phyloP scores from a whole-genome alignment of 768 basidiomycete genomes.

The Austroboletus festivus region DNA sequence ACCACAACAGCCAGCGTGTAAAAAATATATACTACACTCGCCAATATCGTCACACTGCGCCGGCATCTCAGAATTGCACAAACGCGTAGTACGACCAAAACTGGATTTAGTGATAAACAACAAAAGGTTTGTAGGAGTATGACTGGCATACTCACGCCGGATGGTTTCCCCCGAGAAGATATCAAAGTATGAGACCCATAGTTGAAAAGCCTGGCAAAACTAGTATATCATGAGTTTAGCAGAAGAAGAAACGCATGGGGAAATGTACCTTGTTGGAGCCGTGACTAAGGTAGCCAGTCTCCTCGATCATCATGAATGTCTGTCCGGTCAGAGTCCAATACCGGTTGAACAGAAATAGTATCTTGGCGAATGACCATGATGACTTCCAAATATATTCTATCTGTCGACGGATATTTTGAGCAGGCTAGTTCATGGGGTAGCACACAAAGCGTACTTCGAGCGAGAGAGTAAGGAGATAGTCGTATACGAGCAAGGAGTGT shows the following conservation, averaged over 20 bases:
- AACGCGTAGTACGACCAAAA: slow-evolving; percentile 23
- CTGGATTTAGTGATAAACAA: slow-evolving; percentile 2
- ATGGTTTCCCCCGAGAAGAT: slow-evolving; percentile 19
- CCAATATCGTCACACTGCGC: not conserved
- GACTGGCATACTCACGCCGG: slow-evolving; percentile 14
- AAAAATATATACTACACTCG: slow-evolving; percentile 7
- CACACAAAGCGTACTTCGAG: slow-evolving; percentile 21
- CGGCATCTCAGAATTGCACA: slow-evolving; percentile 23
- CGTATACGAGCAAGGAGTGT: slow-evolving; percentile 23
- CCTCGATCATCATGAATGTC: slow-evolving; percentile 18
- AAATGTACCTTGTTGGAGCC: slow-evolving; percentile 14
- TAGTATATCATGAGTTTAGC: too few species aligned
- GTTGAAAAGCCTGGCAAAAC: slow-evolving; percentile 15
- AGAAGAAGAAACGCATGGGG: not conserved
- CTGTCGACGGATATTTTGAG: slow-evolving; percentile 6
- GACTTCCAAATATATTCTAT: slow-evolving; percentile 15
- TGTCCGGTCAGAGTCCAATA: slow-evolving; percentile 22
- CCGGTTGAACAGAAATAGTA: slow-evolving; percentile 14
- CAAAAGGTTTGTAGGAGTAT: not conserved
- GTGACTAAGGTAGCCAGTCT: slow-evolving; percentile 18
- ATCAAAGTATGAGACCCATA: not conserved
- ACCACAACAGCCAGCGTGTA: slow-evolving; percentile 4
- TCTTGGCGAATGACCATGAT: slow-evolving; percentile 13
- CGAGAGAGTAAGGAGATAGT: slow-evolving; percentile 25
- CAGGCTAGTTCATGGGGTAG: not conserved